Evolutionary conservation across 2,329 filamentous ascomycete genomes (phyloP), one percentile per base, ranked within the genome.

Genomic region (Rhinocladiella similis): DNA sequence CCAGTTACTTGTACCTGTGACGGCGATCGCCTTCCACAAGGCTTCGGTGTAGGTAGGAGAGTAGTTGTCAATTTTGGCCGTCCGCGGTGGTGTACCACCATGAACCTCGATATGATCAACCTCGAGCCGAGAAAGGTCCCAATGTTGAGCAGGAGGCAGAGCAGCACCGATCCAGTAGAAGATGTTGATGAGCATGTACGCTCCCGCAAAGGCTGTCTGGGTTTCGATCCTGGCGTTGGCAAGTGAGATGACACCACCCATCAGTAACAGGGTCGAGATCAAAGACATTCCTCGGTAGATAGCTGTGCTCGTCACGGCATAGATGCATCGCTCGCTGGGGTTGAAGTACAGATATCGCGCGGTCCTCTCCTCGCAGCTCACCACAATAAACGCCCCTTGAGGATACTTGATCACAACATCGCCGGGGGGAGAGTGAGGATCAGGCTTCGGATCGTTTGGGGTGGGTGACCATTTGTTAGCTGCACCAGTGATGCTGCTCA

Each of bases 311-410:
- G 70, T 64, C 19, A 80, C 63, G 14, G 70, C 61, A 61, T 81
- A 81, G 10, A 76, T 66, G 53, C 80, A 78, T 45, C 74, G 71
- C 62, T 80, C 78, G 45, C 63, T 63, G 0, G 77, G 78, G 3
- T 78, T 77, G 59, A 80, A 81, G 63, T 77, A 81, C 0, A 81
- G 68, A 60, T 80, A 77, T 13, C 78, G 70, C 2, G 79, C 77
- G 1, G 80, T 73, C 3, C 77, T 68, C 56, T 81, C 79, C n/a
- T 72, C 65, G 61, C 79, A 81, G 35, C 72, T 71, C 3, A 81
- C 75, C 3, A 81, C 68, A 13, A 80, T 69, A 57, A 78, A 81
- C 58, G 71, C 77, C 35, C 78, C 79, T 55, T 79, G 80, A 0
- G 76, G 75, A 60, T 80, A 80, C 14, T 77, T 71, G 35, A 81